Percentiles rank a stretch among this genome's conserved stretches.
phyloP scores from a whole-genome alignment of 495 filamentous ascomycete genomes.

The Aspergillus haitiensis region DNA sequence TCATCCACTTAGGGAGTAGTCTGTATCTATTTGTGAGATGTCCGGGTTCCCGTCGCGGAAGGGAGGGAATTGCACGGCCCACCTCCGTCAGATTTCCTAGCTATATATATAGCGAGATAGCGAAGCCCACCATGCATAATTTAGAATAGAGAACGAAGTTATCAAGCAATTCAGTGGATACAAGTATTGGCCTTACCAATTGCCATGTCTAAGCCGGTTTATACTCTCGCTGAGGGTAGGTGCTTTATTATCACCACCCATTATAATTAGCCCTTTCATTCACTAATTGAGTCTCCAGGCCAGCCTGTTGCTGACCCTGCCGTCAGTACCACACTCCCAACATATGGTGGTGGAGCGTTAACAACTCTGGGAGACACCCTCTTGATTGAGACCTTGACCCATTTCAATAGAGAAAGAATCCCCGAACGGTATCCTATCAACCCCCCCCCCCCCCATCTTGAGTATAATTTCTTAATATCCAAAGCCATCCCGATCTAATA shows the following conservation, averaged over 20 bases:
- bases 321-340: conserved; percentile 31
- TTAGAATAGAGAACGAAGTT: too few species aligned
- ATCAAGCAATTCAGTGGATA: not conserved
- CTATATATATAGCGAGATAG: too few species aligned
- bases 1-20: too few species aligned
- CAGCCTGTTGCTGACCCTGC: conserved; percentile 32
- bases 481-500: not conserved
- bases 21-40: too few species aligned
- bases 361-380: conserved; percentile 33
- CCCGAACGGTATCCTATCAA: conserved; percentile 45
- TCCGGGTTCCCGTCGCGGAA: too few species aligned
- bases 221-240: conserved; percentile 30
- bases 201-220: conserved; percentile 23
- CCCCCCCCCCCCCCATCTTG: too few species aligned
- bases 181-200: not conserved
- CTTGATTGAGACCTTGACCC: conserved; percentile 43
- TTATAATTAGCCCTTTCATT: not conserved
- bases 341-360: conserved; percentile 29
- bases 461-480: not conserved
- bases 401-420: conserved; percentile 59
- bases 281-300: conserved; percentile 15
- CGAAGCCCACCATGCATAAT: too few species aligned
- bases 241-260: not conserved
- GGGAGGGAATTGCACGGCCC: too few species aligned
- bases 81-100: too few species aligned